phyloP scores from a whole-genome alignment of 2,329 filamentous ascomycete genomes.

The Exophiala viscosa region DNA sequence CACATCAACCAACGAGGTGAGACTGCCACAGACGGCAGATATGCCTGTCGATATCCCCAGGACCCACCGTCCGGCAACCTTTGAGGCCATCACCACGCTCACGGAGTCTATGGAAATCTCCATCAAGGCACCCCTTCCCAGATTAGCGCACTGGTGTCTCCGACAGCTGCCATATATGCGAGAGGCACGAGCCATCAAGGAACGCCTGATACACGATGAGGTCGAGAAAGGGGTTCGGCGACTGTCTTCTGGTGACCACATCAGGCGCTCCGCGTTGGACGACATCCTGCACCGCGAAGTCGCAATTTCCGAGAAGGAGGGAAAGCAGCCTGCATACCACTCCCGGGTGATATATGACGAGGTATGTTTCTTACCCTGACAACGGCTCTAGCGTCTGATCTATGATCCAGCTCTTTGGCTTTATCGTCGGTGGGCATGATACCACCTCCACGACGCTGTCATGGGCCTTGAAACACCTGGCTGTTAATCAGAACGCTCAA shows the following conservation, averaged over 20 bases:
- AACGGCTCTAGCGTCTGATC: conserved; percentile 16
- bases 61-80: conserved; percentile 3
- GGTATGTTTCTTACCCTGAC: conserved; percentile 26
- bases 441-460: conserved; percentile 42
- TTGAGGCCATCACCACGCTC: conserved; percentile 16
- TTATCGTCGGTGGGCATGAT: conserved; percentile 45
- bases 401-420: conserved; percentile 32
- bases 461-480: conserved; percentile 42
- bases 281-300: conserved; percentile 36
- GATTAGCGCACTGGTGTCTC: conserved; percentile 23
- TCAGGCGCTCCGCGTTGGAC: conserved; percentile 35
- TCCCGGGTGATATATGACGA: conserved; percentile 31
- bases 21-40: not conserved
- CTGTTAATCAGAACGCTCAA: conserved; percentile 35
- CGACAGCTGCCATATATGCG: conserved; percentile 14
- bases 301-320: conserved; percentile 35
- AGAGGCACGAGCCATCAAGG: conserved; percentile 24
- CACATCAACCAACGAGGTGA: not conserved
- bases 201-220: conserved; percentile 26
- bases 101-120: conserved; percentile 23
- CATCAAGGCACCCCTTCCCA: conserved; percentile 18
- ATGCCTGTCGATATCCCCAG: conserved; percentile 5
- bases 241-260: conserved; percentile 29
- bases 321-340: conserved; percentile 25
- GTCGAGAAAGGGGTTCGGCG: conserved; percentile 13